Evolutionary conservation across 2,329 filamentous ascomycete species (phyloP).

Genomic region (Claviceps paspali): DNA sequence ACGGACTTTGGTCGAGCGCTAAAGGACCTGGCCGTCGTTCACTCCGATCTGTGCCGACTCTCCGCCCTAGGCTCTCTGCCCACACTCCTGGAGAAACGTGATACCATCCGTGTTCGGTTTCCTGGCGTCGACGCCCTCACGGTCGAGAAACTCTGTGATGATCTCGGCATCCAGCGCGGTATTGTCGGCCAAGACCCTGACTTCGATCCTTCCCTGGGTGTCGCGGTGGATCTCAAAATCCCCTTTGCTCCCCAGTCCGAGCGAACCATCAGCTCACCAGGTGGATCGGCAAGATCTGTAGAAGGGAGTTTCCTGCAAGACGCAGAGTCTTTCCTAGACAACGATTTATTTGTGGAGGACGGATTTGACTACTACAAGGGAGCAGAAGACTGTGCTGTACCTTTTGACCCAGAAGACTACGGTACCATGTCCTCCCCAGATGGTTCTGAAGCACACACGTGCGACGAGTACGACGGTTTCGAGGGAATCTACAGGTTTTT

Average conservation of each 20-base stretch:
- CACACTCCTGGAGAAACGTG: constrained; percentile 52
- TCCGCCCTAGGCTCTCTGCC: constrained; percentile 71
- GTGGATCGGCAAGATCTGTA: constrained; percentile 31
- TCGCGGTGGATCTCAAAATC: constrained; percentile 64
- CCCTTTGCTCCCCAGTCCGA: constrained; percentile 57
- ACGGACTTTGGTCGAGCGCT: constrained; percentile 77
- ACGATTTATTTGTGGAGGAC: constrained; percentile 22
- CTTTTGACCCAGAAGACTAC: constrained; percentile 27
- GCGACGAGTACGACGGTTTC: constrained; percentile 37
- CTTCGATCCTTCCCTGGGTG: constrained; percentile 53
- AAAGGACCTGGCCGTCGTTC: constrained; percentile 64
- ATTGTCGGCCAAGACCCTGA: constrained; percentile 61
- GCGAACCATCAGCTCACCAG: constrained; percentile 28
- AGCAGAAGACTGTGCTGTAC: constrained; percentile 31
- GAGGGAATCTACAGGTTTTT: constrained; percentile 44
- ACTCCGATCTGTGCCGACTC: constrained; percentile 69
- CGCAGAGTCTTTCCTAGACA: constrained; percentile 15
- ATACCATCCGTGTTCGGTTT: constrained; percentile 67
- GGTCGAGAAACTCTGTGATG: constrained; percentile 70
- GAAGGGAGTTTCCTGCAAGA: constrained; percentile 26
- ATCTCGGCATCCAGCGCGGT: constrained; percentile 71
- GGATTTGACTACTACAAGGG: constrained; percentile 28
- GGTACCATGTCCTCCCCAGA: constrained; percentile 32
- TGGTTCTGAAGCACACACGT: constrained; percentile 29
- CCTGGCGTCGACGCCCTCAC: constrained; percentile 76